phyloP scores from a whole-genome alignment of 805 yeast species.

The Nakazawaea anatomiae region DNA sequence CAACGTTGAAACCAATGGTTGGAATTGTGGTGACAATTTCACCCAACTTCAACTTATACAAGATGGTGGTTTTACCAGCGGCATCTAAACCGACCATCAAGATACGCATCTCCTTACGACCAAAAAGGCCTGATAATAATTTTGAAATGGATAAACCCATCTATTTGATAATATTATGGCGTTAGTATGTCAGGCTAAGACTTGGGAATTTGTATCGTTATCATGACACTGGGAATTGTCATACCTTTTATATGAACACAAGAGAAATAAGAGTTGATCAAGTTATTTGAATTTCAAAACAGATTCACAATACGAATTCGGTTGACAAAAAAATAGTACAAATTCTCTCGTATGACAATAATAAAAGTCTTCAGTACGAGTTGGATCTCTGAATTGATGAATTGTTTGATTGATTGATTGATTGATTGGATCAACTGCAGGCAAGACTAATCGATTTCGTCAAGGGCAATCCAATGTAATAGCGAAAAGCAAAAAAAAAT shows the following conservation, averaged over 20 bases:
- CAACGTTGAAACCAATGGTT: slow-evolving; percentile 96
- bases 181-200: not conserved
- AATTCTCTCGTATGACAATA: no score
- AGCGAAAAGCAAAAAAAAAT: slow-evolving; percentile 3
- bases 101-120: slow-evolving; percentile 97
- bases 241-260: no score
- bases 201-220: not conserved
- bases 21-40: slow-evolving; percentile 96
- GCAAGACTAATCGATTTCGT: not conserved
- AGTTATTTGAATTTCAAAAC: no score
- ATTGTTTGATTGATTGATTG: not conserved
- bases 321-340: not conserved
- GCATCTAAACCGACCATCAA: slow-evolving; percentile 98
- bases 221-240: no score
- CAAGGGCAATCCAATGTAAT: not conserved
- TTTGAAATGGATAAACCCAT: slow-evolving; percentile 97
- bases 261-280: no score
- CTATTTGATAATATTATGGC: slow-evolving; percentile 15
- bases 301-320: no score
- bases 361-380: no score
- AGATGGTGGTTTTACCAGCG: slow-evolving; percentile 97
- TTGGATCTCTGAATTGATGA: not conserved
- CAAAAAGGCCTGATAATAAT: slow-evolving; percentile 90
- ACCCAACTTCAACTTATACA: slow-evolving; percentile 90
- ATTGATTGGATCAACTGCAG: not conserved